A percentile compares a stretch with the other conserved stretches of the same genome.
These are phyloP conservation scores for Leptodermis oblonga DNA, from an alignment of 257 asterid species.

Conservation along the genomic window DNA sequence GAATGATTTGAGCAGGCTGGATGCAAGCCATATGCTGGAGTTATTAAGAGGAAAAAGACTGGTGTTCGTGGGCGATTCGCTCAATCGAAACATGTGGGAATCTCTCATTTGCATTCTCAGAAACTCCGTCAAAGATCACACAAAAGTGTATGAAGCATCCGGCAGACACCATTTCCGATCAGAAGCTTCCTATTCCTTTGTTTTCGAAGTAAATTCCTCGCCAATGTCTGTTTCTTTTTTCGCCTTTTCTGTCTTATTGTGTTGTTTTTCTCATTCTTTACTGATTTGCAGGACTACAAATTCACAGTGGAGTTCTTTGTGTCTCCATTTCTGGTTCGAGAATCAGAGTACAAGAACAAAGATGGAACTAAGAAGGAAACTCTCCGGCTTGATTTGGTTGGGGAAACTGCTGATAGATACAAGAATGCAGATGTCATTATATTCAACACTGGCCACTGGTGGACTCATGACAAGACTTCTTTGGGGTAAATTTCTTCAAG, in stretches of 20 bases:
- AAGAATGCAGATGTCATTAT: constrained; percentile 56
- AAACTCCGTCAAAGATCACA: constrained; percentile 51
- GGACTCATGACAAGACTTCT: constrained; percentile 80
- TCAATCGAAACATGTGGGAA: constrained; percentile 80
- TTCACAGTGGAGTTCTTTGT: constrained; percentile 57
- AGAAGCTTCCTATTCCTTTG: constrained; percentile 63
- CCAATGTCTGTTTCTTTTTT: too few species aligned
- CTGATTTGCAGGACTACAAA: constrained; percentile 43
- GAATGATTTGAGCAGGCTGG: constrained; percentile 36
- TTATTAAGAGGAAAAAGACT: constrained; percentile 56
- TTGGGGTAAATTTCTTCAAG: constrained; percentile 37
- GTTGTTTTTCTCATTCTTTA: neutral
- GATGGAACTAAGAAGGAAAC: constrained; percentile 57
- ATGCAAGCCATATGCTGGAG: constrained; percentile 55
- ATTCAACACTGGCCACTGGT: constrained; percentile 86
- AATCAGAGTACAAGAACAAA: constrained; percentile 45
- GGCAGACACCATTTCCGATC: constrained; percentile 48
- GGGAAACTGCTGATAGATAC: constrained; percentile 36
- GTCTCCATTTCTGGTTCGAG: constrained; percentile 72
- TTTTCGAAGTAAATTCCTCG: constrained; percentile 39
- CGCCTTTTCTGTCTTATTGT: neutral
- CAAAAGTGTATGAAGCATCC: constrained; percentile 59
- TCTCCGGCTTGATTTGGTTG: constrained; percentile 61
- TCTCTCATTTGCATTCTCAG: constrained; percentile 64
- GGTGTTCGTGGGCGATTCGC: constrained; percentile 77